Evolutionary conservation across 73 alveolate species (phyloP), one percentile per base, ranked within the genome.

Genomic region (Paramecium biaurelia): DNA sequence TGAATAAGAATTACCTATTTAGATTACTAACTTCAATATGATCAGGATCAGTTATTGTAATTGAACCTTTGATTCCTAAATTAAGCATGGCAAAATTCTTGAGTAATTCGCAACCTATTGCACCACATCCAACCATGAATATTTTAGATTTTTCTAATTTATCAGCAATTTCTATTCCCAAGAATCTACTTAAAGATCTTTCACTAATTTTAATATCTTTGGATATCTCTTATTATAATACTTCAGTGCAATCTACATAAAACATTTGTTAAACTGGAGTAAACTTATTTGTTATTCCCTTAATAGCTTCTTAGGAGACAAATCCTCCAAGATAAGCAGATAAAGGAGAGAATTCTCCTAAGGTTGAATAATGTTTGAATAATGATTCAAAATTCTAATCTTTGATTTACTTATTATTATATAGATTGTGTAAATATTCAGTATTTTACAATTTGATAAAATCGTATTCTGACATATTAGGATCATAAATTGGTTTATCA

Each of bases 21-120:
- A 98, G 93, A 95, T 98, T 98, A 5, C 98, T 93, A 35, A 94
- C 98, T 95, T 98, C 99, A 57, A 98, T 98, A 47, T 96, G 95
- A 93, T 98, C 99, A 21, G 99, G 99, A 92, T 98, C 99, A 5
- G 99, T 98, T 7, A 97, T 43, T 63, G 94, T 93, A 12, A 97
- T 92, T 20, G 93, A 63, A 26, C 99, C 99, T 21, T 93, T 82
- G 38, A 57, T 37, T 5, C 97, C 97, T 35, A 98, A 93, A 14
- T 97, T 98, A 18, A 97, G 76, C 99, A 97, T 97, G 15, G 99
- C 98, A 82, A 94, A 97, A 85, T 97, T 97, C 95, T 97, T 97
- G 6, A 97, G 90, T 68, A 97, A 85, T 89, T 97, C 99, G 76
- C 99, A 97, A 32, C 99, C 99, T 0, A 97, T 97, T 21, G 99